These are phyloP conservation scores for Botryosphaeria dothidea DNA, from an alignment of 2,329 filamentous ascomycete genomes.

Conservation along the genomic window DNA sequence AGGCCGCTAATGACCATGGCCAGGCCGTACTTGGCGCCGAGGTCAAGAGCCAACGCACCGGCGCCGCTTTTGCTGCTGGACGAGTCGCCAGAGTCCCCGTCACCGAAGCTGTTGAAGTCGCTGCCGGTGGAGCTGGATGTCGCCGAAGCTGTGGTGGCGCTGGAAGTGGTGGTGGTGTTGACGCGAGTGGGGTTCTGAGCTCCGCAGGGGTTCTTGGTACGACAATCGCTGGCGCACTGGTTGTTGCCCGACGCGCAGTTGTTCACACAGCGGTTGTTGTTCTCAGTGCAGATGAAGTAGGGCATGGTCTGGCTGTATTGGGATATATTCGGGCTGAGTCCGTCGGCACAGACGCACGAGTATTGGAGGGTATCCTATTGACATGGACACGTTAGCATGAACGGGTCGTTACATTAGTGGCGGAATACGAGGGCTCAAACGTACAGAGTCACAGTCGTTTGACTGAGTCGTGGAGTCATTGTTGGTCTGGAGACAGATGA, in stretches of 20 bases:
- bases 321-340: constrained; percentile 68
- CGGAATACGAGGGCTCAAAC: constrained; percentile 26
- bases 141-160: constrained; percentile 45
- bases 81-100: constrained; percentile 34
- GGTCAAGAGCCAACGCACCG: constrained; percentile 47
- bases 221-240: constrained; percentile 62
- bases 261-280: constrained; percentile 67
- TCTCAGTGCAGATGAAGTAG: constrained; percentile 73
- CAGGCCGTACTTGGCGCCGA: constrained; percentile 59
- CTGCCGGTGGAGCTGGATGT: constrained; percentile 25
- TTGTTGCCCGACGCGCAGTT: constrained; percentile 56
- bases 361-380: constrained; percentile 58
- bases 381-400: background rate
- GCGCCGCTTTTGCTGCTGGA: constrained; percentile 35
- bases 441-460: constrained; percentile 70
- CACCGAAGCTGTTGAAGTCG: constrained; percentile 17
- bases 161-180: constrained; percentile 57
- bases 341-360: constrained; percentile 70
- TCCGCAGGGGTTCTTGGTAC: constrained; percentile 70
- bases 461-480: constrained; percentile 45
- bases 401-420: constrained; percentile 3
- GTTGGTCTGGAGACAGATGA: constrained; percentile 68
- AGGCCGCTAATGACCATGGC: constrained; percentile 56
- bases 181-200: constrained; percentile 62
- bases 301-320: constrained; percentile 78